Conservation (phyloP, 2,329 filamentous ascomycete species). For the Neonectria faginata region DNA sequence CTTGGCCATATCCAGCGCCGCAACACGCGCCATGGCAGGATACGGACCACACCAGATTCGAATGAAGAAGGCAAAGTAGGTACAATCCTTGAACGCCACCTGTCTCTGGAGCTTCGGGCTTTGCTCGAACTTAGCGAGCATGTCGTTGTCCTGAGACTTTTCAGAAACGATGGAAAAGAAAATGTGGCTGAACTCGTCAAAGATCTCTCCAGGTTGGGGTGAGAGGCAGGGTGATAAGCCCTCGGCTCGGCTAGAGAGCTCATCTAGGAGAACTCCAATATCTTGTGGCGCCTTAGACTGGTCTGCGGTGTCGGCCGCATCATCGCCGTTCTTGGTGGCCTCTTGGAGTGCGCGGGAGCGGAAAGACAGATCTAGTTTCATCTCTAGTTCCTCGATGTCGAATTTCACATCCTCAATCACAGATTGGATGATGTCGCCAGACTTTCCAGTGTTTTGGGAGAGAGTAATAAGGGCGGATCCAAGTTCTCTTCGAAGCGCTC, state of each 20-base stretch:
- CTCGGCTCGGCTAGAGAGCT: slow-evolving; percentile 52
- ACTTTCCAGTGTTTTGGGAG: slow-evolving; percentile 67
- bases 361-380: slow-evolving; percentile 78
- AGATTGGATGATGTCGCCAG: slow-evolving; percentile 73
- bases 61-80: slow-evolving; percentile 81
- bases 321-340: slow-evolving; percentile 60
- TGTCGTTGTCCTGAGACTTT: slow-evolving; percentile 52
- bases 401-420: slow-evolving; percentile 75
- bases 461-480: slow-evolving; percentile 75
- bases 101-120: slow-evolving; percentile 66
- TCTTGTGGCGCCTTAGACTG: slow-evolving; percentile 51
- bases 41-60: slow-evolving; percentile 79
- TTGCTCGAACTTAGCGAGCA: slow-evolving; percentile 65
- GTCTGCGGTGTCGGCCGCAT: slow-evolving; percentile 46
- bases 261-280: slow-evolving; percentile 54
- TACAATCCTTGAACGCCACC: slow-evolving; percentile 68
- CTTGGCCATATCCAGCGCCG: slow-evolving; percentile 75
- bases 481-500: slow-evolving; percentile 70
- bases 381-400: slow-evolving; percentile 80
- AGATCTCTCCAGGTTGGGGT: slow-evolving; percentile 62
- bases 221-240: slow-evolving; percentile 64
- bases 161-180: slow-evolving; percentile 67
- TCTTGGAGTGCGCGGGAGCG: slow-evolving; percentile 66
- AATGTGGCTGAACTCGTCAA: slow-evolving; percentile 68
- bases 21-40: slow-evolving; percentile 74